Evolutionary conservation across 495 filamentous ascomycete species (phyloP).

Genomic region (Penicillium waksmanii): DNA sequence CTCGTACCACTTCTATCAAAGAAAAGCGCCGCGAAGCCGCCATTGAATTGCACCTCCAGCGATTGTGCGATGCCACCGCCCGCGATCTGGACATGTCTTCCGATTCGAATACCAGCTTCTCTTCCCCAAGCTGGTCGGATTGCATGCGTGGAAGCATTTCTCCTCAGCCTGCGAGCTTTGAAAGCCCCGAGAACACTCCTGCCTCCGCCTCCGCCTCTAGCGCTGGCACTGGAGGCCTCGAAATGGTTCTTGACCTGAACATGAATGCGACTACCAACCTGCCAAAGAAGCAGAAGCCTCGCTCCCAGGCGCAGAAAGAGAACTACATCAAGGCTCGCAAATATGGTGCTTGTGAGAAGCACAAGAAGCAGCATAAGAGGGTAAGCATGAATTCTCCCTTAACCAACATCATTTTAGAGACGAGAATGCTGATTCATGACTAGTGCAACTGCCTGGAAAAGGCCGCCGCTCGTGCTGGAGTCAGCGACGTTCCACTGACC

Average conservation of each 20-base stretch:
- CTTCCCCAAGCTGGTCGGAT: slow-evolving; percentile 44
- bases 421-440: slow-evolving; percentile 25
- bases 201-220: slow-evolving; percentile 22
- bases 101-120: slow-evolving; percentile 41
- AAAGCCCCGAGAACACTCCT: slow-evolving; percentile 26
- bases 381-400: slow-evolving; percentile 31
- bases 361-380: slow-evolving; percentile 53
- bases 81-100: slow-evolving; percentile 36
- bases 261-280: slow-evolving; percentile 49
- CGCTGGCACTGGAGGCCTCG: slow-evolving; percentile 33
- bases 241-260: slow-evolving; percentile 52
- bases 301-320: slow-evolving; percentile 50
- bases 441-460: slow-evolving; percentile 54
- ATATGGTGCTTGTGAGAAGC: slow-evolving; percentile 51
- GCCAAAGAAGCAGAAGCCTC: slow-evolving; percentile 51
- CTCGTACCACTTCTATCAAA: slow-evolving; percentile 40
- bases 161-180: slow-evolving; percentile 19
- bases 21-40: slow-evolving; percentile 51
- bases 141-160: slow-evolving; percentile 34
- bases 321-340: slow-evolving; percentile 54
- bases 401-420: not conserved
- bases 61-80: slow-evolving; percentile 38
- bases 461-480: slow-evolving; percentile 29
- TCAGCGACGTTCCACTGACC: slow-evolving; percentile 23
- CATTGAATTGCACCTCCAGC: slow-evolving; percentile 47